Evolutionary conservation across 1,284 basidiomycete species (phyloP).

Genomic region (Termitomyces sp.): DNA sequence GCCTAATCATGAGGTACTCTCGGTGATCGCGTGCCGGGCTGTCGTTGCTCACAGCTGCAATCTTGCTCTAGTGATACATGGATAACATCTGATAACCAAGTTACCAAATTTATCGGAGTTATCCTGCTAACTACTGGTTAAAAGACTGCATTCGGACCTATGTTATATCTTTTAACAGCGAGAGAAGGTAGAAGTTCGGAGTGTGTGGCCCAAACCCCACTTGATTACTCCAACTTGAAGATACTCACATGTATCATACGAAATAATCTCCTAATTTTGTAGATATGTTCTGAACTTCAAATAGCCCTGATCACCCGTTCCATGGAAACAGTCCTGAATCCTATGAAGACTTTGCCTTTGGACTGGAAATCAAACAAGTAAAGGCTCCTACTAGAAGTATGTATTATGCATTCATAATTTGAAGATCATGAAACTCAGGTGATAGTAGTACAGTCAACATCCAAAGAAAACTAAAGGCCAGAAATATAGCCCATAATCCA

Average conservation of each 20-base stretch:
- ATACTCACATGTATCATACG: background rate
- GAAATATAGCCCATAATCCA: background rate
- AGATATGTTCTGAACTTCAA: background rate
- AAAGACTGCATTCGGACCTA: no score
- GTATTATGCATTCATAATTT: background rate
- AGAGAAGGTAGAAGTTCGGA: background rate
- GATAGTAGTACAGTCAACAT: background rate
- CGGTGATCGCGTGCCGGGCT: background rate
- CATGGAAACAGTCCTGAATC: no score
- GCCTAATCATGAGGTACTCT: background rate
- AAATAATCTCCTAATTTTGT: background rate
- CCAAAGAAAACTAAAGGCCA: background rate
- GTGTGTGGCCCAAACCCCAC: background rate
- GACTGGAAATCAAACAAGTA: background rate
- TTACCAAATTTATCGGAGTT: background rate
- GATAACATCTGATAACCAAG: background rate
- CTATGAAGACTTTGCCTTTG: background rate
- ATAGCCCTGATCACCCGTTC: background rate
- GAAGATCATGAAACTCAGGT: background rate
- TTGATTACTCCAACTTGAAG: background rate
- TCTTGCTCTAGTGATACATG: background rate
- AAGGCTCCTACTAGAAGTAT: background rate
- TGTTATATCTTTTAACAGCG: background rate
- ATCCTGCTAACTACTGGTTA: background rate
- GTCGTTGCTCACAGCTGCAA: background rate